These are phyloP conservation scores for Megacollybia marginata DNA, from an alignment of 768 basidiomycete species.

Conservation along the genomic window DNA sequence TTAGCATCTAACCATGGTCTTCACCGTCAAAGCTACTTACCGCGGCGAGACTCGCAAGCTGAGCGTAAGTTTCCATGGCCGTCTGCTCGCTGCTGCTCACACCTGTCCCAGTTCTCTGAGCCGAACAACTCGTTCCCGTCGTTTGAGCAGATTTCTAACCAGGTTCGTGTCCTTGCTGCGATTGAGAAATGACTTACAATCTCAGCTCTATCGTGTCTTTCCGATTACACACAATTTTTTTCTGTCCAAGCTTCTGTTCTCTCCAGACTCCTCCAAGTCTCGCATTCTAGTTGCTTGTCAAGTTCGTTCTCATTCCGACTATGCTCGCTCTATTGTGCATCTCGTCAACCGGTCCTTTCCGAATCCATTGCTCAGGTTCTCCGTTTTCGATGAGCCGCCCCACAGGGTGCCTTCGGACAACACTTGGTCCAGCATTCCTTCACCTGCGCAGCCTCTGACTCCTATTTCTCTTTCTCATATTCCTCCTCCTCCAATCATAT, in stretches of 20 bases:
- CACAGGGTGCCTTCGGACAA: constrained; percentile 23
- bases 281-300: constrained; percentile 59
- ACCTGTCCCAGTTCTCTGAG: constrained; percentile 32
- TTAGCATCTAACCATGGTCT: constrained; percentile 34
- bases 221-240: constrained; percentile 52
- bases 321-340: constrained; percentile 39
- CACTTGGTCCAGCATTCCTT: constrained; percentile 3
- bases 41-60: constrained; percentile 62
- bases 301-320: constrained; percentile 53
- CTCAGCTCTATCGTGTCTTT: constrained; percentile 66
- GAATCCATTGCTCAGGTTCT: constrained; percentile 56
- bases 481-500: constrained; percentile 28
- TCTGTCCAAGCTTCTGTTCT: constrained; percentile 65
- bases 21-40: constrained; percentile 77
- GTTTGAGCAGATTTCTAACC: constrained; percentile 50
- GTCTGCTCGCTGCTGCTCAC: too few relatives aligned
- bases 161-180: constrained; percentile 36
- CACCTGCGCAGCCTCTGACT: constrained; percentile 1
- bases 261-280: constrained; percentile 45
- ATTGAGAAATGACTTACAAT: constrained; percentile 4
- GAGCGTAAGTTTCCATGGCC: background rate
- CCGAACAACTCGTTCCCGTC: constrained; percentile 46
- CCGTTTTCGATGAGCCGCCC: constrained; percentile 44
- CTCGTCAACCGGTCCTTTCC: constrained; percentile 47
- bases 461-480: constrained; percentile 23